Evolutionary conservation across 352 stramenopile species (phyloP), one percentile per base, ranked within the genome.

Genomic region (Nothophytophthora sp.): DNA sequence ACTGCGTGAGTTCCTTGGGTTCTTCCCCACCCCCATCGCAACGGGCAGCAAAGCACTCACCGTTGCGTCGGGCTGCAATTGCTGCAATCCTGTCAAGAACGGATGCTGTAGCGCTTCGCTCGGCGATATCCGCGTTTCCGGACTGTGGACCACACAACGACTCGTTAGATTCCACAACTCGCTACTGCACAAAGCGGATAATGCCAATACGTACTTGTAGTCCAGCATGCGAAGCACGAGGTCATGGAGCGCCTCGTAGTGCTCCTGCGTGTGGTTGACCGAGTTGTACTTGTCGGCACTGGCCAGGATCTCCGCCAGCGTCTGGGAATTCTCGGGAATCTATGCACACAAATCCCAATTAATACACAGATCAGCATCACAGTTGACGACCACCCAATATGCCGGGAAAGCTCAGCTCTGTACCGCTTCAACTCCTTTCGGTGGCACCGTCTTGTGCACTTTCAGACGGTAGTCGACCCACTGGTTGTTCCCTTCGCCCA

Each of bases 181-280:
- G 10, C 12, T 20, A 28, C n/a, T 34, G 24, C 39, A 5, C 0
- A 39, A 34, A 30, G 2, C 2, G 23, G 2, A n/a, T n/a, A n/a
- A 42, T n/a, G 23, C 13, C 5, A 15, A 1, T 29, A 82, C 85
- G 22, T 84, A 95, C 85, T 98, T 86, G 60, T 92, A 98, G n/a
- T 96, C 76, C 15, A 99, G 75, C 95, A 99, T 99, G 27, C 81
- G 71, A 55, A 92, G 73, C 10, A 99, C 68, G 10, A 99, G 70
- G 65, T 98, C 96, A 6, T 98, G 67, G 60, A 99, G 98, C 2
- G 90, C 62, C 12, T 77, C 67, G 63, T 99, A 99, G 47, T 98
- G 85, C 28, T 87, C 68, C 7, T 76, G 54, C 2, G 67, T 77
- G 46, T 98, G 94, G 32, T 67, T 73, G 15, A 50, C 81, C 63